Base-by-base conservation (phyloP, 768 basidiomycete genomes). In the Panaeolus cyanescens region DNA sequence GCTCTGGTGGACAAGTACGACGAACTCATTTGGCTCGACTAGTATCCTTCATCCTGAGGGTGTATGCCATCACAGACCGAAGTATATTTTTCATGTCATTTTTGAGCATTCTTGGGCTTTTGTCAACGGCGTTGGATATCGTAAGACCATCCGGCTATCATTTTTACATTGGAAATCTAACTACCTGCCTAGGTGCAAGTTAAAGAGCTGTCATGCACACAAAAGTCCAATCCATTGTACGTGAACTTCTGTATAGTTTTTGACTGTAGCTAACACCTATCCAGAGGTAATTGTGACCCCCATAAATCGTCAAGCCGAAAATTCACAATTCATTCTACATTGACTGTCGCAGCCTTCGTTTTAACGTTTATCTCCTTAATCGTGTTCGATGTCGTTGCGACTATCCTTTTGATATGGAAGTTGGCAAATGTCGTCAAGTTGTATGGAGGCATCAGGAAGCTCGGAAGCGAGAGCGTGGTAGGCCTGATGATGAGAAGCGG, bases 401-500 rank as follows among this genome's bases (percentile, higher is more conserved):
- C 40, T 4, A 7, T 50, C 13, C 45, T 50, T 25, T 50, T 50
- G 15, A 50, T 28, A 50, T 50, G 45, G 45, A 50, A 28, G 19
- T 28, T 50, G 25, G 45, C 45, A 25, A 28, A 28, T 28, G 45
- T 50, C 30, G 45, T 50, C 45, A 28, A 50, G 45, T 15, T 50
- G 15, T 28, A 50, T 50, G 45, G 22, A 12, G 45, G 45, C 45
- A 50, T 50, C 45, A 50, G 45, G 45, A 50, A 50, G 25, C 45
- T 50, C 45, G 45, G 45, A 5, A 50, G 45, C 25, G 45, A 50
- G 13, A 50, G 45, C 25, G 45, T 50, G 12, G 45, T 50, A 10
- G 45, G 45, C 4, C 45, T 50, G 45, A 50, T 50, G 45, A 50
- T 50, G 45, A 50, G 25, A 50, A 50, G 45, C 15, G 45, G 45